phyloP scores from a whole-genome alignment of 306 rosid genomes.

The Dalbergia cultrata region DNA sequence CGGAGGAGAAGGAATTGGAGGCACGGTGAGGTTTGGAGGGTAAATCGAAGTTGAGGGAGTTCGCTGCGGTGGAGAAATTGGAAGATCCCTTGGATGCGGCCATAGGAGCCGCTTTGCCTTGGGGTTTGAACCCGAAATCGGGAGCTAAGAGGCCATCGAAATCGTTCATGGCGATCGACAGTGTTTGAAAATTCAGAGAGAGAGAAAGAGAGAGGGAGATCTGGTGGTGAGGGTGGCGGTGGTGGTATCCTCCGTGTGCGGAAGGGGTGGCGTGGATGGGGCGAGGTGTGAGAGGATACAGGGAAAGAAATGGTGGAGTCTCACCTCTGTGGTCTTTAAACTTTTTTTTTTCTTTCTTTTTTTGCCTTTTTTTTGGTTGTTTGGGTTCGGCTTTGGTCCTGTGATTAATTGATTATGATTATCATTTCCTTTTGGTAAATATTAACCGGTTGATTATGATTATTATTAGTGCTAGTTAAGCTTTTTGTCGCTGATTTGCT shows the following conservation, averaged over 20 bases:
- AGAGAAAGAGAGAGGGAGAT: slow-evolving; percentile 24
- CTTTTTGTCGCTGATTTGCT: neutral
- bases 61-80: slow-evolving; percentile 39
- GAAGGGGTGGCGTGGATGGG: neutral
- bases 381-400: neutral
- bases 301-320: neutral
- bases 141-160: slow-evolving; percentile 81
- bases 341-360: too few species aligned
- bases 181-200: neutral
- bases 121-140: slow-evolving; percentile 83
- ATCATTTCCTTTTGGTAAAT: neutral
- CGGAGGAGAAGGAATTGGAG: slow-evolving; percentile 52
- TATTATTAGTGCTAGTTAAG: neutral
- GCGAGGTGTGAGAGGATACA: neutral
- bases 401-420: neutral
- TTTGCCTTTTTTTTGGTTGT: neutral
- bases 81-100: slow-evolving; percentile 66
- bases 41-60: slow-evolving; percentile 61
- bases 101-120: slow-evolving; percentile 81
- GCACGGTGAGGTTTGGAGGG: slow-evolving; percentile 63
- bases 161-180: slow-evolving; percentile 66
- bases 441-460: neutral
- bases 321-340: neutral
- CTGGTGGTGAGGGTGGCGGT: neutral
- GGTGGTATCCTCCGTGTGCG: slow-evolving; percentile 43